Evolutionary conservation across 2,329 filamentous ascomycete species (phyloP), one percentile per base, ranked within the genome.

Genomic region (Aspergillus glaucus): DNA sequence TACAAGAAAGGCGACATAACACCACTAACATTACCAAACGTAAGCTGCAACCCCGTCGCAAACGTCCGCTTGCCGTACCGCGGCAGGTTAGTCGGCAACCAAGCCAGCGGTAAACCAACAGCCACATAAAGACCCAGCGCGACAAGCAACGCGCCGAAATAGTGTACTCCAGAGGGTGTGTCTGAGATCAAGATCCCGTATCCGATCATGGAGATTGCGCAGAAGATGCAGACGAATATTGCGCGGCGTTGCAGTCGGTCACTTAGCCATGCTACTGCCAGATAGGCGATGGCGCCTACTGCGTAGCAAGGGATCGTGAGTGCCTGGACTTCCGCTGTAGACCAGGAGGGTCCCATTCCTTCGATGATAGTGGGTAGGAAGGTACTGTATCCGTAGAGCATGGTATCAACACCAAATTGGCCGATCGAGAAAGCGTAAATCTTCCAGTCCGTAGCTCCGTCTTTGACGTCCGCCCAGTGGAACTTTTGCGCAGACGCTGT

Each of bases 361-460:
- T 80, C 74, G 64, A 92, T 88, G 55, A 92, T 91, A 4, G 86
- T 89, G 0, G 87, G 87, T 41, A 92, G 69, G 62, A 91, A 91
- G 0, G 85, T 89, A 44, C 82, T 85, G 65, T 83, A 90, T 4
- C 86, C 85, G 60, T 91, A 91, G 0, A 91, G 75, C 80, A 90
- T 86, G 1, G 84, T 87, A 59, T 89, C 85, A 14, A 79, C 77
- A 4, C 86, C 85, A 61, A 90, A 90, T 63, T 88, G 85, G 4
- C 75, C 85, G 34, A 81, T 65, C 54, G 78, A 84, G 62, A 89
- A 89, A 1, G 77, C 69, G 76, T 83, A 88, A 21, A 88, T 80
- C 63, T 86, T 89, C 85, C 85, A 89, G 66, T 92, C 87, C 54
- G 74, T 77, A 51, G 87, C 80, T 0, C 83, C 85, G 48, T 79